Evolutionary conservation across 768 basidiomycete genomes (phyloP), one percentile per base, ranked within the genome.

Genomic region (Rhizopogon rudus): DNA sequence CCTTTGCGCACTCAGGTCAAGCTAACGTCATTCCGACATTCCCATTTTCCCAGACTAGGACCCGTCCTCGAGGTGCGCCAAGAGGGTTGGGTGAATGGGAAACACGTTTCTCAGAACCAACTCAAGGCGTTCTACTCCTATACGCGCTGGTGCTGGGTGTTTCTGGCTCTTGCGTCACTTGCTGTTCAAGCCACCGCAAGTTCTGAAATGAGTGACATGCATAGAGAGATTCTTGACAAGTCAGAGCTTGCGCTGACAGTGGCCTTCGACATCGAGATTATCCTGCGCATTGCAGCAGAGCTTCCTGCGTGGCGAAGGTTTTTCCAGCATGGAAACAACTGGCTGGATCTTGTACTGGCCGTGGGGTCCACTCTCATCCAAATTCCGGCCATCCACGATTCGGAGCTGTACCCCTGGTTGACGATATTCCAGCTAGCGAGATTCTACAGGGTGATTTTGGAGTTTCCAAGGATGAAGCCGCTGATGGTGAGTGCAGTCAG

Each of bases 391-490:
- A 86, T 98, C 22, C 79, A 80, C 52, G 57, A 77, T 8, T 86
- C 86, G 5, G 56, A 61, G 6, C 75, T 84, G 3, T 96, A 95
- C 64, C 81, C 87, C 0, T 98, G 96, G 96, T 78, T 97, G 60
- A 96, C 91, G 3, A 78, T 89, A 31, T 90, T 98, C 62, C 91
- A 93, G 66, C 74, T 97, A 13, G 76, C 77, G 61, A 77, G 95
- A 62, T 98, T 96, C 73, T 97, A 98, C 68, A 78, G 95, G 2
- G 91, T 97, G 44, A 92, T 98, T 63, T 67, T 98, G 50, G 88
- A 86, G 46, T 82, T 97, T 17, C 96, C 94, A 0, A 76, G 91
- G 54, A 97, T 97, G 93, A 87, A 82, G 59, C 90, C 88, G 1
- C 72, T 98, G 31, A 69, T 98, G 74, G 93, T 95, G 33, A 55